Evolutionary conservation across 1,139 yeast species (phyloP).

Genomic region (Candida dubliniensis): DNA sequence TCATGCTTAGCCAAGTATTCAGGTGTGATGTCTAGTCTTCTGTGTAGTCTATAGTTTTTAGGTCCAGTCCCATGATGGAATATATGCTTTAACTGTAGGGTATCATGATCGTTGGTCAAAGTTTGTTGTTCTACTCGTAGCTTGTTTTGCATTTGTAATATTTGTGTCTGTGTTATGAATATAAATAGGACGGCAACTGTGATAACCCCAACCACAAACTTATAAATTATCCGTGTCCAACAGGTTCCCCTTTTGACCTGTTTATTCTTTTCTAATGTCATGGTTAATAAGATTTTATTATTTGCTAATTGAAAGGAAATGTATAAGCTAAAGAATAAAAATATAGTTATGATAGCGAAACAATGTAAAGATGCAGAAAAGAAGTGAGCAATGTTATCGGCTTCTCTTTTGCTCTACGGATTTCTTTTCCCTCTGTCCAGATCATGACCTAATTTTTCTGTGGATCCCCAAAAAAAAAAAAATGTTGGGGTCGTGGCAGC

Average conservation of each 20-base stretch:
- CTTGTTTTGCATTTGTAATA: neutral
- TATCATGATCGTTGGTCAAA: neutral
- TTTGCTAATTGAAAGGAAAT: too few species aligned
- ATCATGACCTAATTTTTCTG: too few species aligned
- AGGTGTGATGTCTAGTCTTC: conserved; percentile 49
- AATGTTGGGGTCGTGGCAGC: too few species aligned
- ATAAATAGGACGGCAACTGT: conserved; percentile 3
- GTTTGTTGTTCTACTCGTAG: neutral
- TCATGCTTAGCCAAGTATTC: conserved; percentile 26
- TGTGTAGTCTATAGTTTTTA: conserved; percentile 32
- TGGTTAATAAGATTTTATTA: neutral
- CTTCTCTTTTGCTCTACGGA: too few species aligned
- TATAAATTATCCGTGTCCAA: neutral
- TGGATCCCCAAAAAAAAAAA: too few species aligned
- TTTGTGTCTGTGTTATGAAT: neutral
- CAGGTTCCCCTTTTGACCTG: neutral
- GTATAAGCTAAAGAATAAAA: too few species aligned
- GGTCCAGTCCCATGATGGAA: conserved; percentile 53
- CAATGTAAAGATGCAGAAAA: too few species aligned
- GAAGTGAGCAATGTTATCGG: too few species aligned
- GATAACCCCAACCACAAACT: neutral
- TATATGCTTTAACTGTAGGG: conserved; percentile 44
- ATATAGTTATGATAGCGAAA: too few species aligned
- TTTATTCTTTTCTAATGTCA: conserved; percentile 1
- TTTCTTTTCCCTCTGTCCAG: too few species aligned